phyloP scores from a whole-genome alignment of 2,329 filamentous ascomycete species.

The Colletotrichum sp. region DNA sequence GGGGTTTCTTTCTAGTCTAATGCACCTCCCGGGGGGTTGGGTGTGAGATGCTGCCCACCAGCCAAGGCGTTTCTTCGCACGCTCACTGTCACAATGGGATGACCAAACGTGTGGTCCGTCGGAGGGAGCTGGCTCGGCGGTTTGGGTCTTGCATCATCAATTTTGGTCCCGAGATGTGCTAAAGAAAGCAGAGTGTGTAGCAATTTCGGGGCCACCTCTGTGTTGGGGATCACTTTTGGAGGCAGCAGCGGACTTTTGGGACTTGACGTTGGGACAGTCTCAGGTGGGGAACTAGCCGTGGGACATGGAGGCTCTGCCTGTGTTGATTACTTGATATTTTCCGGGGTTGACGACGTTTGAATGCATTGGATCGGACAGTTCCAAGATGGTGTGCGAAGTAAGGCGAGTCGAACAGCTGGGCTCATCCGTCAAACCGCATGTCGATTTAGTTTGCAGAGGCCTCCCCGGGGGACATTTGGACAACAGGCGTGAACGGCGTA shows the following conservation, averaged over 20 bases:
- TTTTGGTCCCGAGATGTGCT: neutral
- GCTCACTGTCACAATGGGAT: neutral
- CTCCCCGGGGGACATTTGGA: neutral
- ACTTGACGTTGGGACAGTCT: conserved; percentile 16
- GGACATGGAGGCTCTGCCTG: conserved; percentile 9
- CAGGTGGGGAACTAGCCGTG: conserved; percentile 1
- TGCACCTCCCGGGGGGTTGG: neutral
- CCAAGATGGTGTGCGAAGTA: no score
- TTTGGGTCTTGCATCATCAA: neutral
- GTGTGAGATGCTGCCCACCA: neutral
- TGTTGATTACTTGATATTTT: neutral
- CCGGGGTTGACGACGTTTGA: neutral
- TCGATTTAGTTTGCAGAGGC: neutral
- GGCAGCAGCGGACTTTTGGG: neutral
- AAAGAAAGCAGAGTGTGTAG: neutral
- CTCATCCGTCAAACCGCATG: neutral
- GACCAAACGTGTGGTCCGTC: neutral
- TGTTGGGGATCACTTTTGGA: neutral
- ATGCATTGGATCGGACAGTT: neutral
- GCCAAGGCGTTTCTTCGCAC: neutral
- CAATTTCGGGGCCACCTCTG: neutral
- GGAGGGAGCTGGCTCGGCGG: neutral
- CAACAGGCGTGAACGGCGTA: neutral
- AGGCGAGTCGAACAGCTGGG: neutral
- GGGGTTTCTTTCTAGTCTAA: conserved; percentile 5